Conservation (phyloP, 768 basidiomycete species). For the Pholiota conissans region DNA sequence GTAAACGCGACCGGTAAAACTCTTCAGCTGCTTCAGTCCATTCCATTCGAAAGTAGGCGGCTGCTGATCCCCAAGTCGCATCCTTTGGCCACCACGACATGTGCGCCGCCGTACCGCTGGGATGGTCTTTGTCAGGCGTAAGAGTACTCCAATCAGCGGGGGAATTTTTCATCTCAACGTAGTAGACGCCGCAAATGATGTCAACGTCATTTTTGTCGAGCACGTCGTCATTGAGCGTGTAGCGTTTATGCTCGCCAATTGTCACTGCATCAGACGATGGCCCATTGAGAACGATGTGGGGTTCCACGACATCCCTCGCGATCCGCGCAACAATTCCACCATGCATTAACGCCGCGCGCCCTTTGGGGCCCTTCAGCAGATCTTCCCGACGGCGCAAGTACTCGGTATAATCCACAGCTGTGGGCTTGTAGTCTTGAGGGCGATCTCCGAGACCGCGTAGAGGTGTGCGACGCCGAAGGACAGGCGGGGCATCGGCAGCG, state of each 20-base stretch:
- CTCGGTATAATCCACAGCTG: not conserved
- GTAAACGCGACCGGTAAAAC: not conserved
- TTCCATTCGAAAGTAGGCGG: not conserved
- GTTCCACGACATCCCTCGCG: not conserved
- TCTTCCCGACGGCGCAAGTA: not conserved
- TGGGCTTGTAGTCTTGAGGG: not conserved
- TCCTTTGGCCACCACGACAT: not conserved
- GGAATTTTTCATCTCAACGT: not conserved
- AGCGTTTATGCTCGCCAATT: not conserved
- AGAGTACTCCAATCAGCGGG: not conserved
- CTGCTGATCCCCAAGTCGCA: not conserved
- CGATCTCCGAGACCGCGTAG: too few species aligned
- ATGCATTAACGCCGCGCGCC: conserved; percentile 1
- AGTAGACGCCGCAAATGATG: conserved; percentile 7
- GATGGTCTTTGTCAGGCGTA: not conserved
- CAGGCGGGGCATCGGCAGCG: not conserved
- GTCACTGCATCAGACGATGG: not conserved
- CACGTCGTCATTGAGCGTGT: not conserved
- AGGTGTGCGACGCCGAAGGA: not conserved
- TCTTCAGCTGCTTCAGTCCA: not conserved
- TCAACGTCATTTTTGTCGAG: not conserved
- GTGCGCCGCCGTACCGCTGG: not conserved
- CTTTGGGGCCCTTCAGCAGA: conserved; percentile 2
- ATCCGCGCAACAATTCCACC: conserved; percentile 4
- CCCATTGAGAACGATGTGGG: not conserved